Conservation (phyloP, 2,329 filamentous ascomycete species). For the Raffaelea ambrosiae region DNA sequence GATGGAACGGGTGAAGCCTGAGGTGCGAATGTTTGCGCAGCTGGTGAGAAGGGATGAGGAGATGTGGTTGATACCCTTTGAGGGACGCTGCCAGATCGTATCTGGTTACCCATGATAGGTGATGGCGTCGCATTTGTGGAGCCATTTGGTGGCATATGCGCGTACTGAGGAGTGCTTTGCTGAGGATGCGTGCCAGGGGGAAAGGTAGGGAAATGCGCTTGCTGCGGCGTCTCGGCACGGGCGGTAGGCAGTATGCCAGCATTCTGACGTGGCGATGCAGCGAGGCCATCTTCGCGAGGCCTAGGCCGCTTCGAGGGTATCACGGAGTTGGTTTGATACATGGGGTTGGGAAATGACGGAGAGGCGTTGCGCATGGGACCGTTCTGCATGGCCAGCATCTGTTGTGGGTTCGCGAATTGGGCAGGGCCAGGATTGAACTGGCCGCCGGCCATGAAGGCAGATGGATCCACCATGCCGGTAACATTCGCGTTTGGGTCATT, state of each 20-base stretch:
- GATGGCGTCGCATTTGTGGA: conserved; percentile 84
- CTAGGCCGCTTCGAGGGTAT: conserved; percentile 84
- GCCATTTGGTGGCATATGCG: conserved; percentile 73
- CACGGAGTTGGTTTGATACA: conserved; percentile 76
- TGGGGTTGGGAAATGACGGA: conserved; percentile 66
- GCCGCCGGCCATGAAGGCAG: conserved; percentile 52
- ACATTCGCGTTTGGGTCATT: conserved; percentile 46
- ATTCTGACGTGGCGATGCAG: conserved; percentile 70
- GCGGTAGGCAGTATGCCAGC: conserved; percentile 68
- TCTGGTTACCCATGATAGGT: conserved; percentile 80
- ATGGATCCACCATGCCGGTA: conserved; percentile 56
- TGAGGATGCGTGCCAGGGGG: conserved; percentile 55
- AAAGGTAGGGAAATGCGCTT: conserved; percentile 63
- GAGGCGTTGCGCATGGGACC: conserved; percentile 77
- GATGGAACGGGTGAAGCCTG: conserved; percentile 71
- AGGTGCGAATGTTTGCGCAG: conserved; percentile 59
- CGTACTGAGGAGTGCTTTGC: conserved; percentile 60
- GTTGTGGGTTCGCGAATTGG: conserved; percentile 49
- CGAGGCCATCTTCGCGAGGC: conserved; percentile 74
- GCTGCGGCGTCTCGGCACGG: conserved; percentile 86
- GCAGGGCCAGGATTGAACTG: conserved; percentile 50
- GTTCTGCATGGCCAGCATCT: conserved; percentile 64
- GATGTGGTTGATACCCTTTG: conserved; percentile 86
- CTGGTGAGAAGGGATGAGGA: conserved; percentile 81
- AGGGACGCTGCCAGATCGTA: conserved; percentile 60